A percentile compares a stretch with the other conserved stretches of the same genome.
Conservation (phyloP, 768 basidiomycete species). For the Crucibulum laeve region DNA sequence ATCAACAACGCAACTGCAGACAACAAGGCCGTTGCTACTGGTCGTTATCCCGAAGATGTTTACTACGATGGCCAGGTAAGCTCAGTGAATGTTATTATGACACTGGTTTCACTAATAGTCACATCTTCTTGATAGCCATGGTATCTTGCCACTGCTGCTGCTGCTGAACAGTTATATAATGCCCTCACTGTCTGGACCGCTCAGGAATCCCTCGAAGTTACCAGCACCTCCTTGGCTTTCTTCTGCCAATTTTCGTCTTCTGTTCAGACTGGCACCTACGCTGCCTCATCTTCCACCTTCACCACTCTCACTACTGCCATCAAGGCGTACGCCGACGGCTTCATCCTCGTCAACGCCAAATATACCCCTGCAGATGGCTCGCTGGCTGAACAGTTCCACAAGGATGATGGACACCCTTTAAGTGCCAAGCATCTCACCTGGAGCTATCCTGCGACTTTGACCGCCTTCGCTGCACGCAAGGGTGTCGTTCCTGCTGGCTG, state of each 20-base stretch:
- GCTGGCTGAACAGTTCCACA: constrained; percentile 62
- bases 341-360: constrained; percentile 50
- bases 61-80: constrained; percentile 71
- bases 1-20: constrained; percentile 59
- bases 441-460: constrained; percentile 70
- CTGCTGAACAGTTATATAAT: constrained; percentile 78
- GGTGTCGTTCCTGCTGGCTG: constrained; percentile 50
- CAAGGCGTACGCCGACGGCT: constrained; percentile 59
- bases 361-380: constrained; percentile 60
- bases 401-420: constrained; percentile 41
- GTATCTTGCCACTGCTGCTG: constrained; percentile 69
- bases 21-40: constrained; percentile 60
- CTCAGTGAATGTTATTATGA: background rate
- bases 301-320: constrained; percentile 44
- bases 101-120: background rate
- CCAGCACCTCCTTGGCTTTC: constrained; percentile 62
- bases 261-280: constrained; percentile 50
- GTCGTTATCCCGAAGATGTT: constrained; percentile 71
- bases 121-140: constrained; percentile 47
- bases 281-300: constrained; percentile 43
- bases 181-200: constrained; percentile 62
- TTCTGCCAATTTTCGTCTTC: constrained; percentile 56
- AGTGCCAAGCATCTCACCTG: constrained; percentile 71
- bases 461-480: constrained; percentile 50
- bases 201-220: constrained; percentile 48